phyloP scores from a whole-genome alignment of 2,329 filamentous ascomycete genomes.

The Arachnomyces sp. region DNA sequence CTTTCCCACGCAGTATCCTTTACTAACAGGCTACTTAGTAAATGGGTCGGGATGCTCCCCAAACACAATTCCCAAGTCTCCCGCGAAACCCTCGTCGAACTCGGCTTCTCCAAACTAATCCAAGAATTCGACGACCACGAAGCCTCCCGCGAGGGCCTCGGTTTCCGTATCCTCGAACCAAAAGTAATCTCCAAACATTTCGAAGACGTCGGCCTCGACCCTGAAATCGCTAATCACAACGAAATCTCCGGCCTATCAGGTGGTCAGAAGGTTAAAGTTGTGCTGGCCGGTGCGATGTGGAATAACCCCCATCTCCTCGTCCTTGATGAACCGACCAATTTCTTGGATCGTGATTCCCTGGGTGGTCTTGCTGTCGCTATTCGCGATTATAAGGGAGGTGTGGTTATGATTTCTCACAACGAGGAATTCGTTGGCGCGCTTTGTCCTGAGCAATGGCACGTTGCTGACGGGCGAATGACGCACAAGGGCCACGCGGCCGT shows the following conservation, averaged over 20 bases:
- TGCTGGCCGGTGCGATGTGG: conserved; percentile 94
- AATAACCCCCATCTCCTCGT: conserved; percentile 97
- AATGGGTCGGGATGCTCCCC: conserved; percentile 81
- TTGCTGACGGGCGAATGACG: conserved; percentile 77
- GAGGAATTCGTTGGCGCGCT: conserved; percentile 96
- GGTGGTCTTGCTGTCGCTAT: conserved; percentile 96
- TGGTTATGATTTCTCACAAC: conserved; percentile 99
- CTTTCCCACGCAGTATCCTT: conserved; percentile 4
- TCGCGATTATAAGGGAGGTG: conserved; percentile 94
- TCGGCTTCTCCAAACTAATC: conserved; percentile 84
- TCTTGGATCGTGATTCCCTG: conserved; percentile 94
- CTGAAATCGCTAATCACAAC: conserved; percentile 98
- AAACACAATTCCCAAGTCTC: conserved; percentile 92
- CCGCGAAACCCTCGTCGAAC: conserved; percentile 77
- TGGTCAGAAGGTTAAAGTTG: conserved; percentile 98
- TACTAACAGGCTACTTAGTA: conserved; percentile 40
- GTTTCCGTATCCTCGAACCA: conserved; percentile 87
- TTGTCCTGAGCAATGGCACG: conserved; percentile 93
- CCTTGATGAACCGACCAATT: conserved; percentile 97
- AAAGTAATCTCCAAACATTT: conserved; percentile 97
- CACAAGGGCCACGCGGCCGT: conserved; percentile 71
- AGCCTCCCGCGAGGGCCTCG: conserved; percentile 93
- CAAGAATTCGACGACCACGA: conserved; percentile 99
- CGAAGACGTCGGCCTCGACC: conserved; percentile 89
- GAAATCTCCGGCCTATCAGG: conserved; percentile 92